phyloP scores from a whole-genome alignment of 2,329 filamentous ascomycete genomes.

The Exophiala aquamarina region DNA sequence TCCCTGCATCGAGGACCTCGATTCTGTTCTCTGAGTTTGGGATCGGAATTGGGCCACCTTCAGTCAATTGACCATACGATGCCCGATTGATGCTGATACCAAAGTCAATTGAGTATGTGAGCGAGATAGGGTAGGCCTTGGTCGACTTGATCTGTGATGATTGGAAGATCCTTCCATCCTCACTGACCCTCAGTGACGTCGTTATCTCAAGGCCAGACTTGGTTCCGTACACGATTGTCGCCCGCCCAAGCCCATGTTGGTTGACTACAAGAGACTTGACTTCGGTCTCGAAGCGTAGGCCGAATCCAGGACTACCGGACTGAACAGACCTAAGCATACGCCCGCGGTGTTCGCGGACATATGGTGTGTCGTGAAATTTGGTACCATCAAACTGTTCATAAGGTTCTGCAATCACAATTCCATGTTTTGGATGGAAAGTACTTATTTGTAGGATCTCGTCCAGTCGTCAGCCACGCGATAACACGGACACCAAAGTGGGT shows the following conservation, averaged over 20 bases:
- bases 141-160: slow-evolving; percentile 8
- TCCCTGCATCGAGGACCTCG: not conserved
- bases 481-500: not conserved
- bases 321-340: slow-evolving; percentile 14
- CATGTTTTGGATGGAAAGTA: slow-evolving; percentile 15
- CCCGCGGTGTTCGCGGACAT: slow-evolving; percentile 11
- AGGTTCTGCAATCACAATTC: slow-evolving; percentile 14
- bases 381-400: slow-evolving; percentile 17
- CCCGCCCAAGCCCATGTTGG: slow-evolving; percentile 11
- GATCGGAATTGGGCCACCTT: slow-evolving; percentile 16
- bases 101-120: slow-evolving; percentile 10
- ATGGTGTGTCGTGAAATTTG: slow-evolving; percentile 11
- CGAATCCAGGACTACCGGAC: slow-evolving; percentile 9
- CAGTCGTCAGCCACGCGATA: not conserved
- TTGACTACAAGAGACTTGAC: not conserved
- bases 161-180: slow-evolving; percentile 11
- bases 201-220: slow-evolving; percentile 5
- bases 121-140: not conserved
- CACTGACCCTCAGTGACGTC: slow-evolving; percentile 7
- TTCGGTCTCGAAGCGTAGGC: slow-evolving; percentile 12
- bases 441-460: slow-evolving; percentile 15
- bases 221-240: slow-evolving; percentile 3
- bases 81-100: slow-evolving; percentile 17
- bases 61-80: slow-evolving; percentile 18
- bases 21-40: slow-evolving; percentile 14